Evolutionary conservation across 345 rosid genomes (phyloP), one percentile per base, ranked within the genome.

Genomic region (Eucalyptus regnans): DNA sequence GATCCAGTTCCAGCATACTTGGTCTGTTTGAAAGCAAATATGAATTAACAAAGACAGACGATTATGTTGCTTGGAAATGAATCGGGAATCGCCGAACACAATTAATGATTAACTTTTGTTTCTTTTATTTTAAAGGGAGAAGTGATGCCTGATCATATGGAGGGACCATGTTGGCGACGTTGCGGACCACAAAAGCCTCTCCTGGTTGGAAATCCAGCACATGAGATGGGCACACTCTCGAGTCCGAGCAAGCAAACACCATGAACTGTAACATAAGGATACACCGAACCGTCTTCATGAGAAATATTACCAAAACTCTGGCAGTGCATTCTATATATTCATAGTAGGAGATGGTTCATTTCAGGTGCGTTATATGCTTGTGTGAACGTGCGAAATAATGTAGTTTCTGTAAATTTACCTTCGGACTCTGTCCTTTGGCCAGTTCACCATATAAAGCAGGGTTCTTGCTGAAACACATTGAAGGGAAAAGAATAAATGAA

Each of bases 231-330:
- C 99, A 96, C 50, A 98, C 99, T 58, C 99, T 91, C 20, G 99
- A 97, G 91, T 98, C 99, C 23, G 99, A 95, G 96, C 99, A 98
- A 7, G 99, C 98, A 92, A 98, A 96, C 88, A 97, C 96, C 98
- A 98, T 95, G 88, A 88, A 98, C 99, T 97, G 95, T 92, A 90
- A 50, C 83, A 50, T 41, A 44, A 37, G 52, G 64, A 88, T 46
- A 62, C 27, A 87, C 50, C 66, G 9, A 6, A 51, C 87, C 6
- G 1, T 86, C 27, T 51, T 86, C 41, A 13, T 86, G 44, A 58
- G 58, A 52, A 51, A 86, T 1, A 31, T 52, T 33, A 15, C n/a
- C 23, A 20, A 14, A 71, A 33, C 56, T 49, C 87, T 29, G 50
- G 51, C 58, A 25, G 56, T 2, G 87, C 43, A 29, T 16, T 29